Conservation (phyloP, 2,329 filamentous ascomycete species). For the Arthroderma sp. region DNA sequence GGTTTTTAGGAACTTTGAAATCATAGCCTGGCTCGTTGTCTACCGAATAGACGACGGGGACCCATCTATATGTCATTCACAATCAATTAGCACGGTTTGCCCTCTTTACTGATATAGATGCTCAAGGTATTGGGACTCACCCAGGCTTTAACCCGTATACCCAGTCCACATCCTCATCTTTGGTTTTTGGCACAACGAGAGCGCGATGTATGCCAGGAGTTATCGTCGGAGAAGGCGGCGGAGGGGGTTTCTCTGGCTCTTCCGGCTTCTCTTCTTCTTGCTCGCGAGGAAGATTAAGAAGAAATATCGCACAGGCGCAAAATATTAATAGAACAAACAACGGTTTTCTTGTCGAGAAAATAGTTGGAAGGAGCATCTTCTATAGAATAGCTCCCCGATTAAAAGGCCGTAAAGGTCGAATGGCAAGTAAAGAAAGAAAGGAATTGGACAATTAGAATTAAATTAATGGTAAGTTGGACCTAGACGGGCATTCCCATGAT, state of each 20-base stretch:
- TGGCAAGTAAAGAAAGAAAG: too few species aligned
- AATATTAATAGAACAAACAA: too few species aligned
- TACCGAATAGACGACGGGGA: constrained; percentile 7
- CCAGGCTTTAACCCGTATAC: constrained; percentile 3
- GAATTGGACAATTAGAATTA: too few species aligned
- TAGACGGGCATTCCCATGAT: too few species aligned
- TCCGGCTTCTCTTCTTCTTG: too few species aligned
- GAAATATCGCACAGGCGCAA: too few species aligned
- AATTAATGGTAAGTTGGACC: too few species aligned
- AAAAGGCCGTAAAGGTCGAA: too few species aligned
- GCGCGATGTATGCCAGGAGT: constrained; percentile 1
- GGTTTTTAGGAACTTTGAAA: constrained; percentile 4
- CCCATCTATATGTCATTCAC: constrained; percentile 1
- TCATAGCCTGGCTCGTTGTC: constrained; percentile 4
- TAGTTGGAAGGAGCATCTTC: too few species aligned
- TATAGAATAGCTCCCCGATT: too few species aligned
- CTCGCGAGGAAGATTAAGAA: too few species aligned
- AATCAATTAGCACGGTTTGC: background rate
- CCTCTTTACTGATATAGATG: background rate
- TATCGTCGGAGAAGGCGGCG: background rate
- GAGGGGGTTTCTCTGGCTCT: background rate
- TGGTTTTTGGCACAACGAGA: constrained; percentile 5
- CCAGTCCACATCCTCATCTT: constrained; percentile 6
- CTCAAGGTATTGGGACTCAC: constrained; percentile 1
- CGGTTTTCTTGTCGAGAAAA: too few species aligned